Percentiles rank a stretch among this genome's conserved stretches.
These are phyloP conservation scores for Termitomyces sp. DNA, from an alignment of 768 basidiomycete species.

Conservation along the genomic window DNA sequence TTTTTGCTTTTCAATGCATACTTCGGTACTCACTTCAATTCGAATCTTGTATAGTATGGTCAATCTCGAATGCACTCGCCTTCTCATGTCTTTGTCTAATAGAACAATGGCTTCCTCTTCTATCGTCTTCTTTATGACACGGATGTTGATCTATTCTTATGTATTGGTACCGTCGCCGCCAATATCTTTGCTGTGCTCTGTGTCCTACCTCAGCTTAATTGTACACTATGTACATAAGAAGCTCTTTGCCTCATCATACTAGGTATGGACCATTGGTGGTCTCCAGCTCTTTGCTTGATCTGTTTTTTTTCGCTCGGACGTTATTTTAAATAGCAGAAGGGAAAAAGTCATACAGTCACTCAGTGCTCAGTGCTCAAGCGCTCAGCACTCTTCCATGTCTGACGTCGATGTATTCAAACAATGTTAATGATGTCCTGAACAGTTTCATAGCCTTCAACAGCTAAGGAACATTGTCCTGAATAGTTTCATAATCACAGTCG, in stretches of 20 bases:
- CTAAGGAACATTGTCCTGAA: conserved; percentile 70
- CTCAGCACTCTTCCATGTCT: neutral
- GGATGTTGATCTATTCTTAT: conserved; percentile 11
- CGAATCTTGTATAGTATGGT: conserved; percentile 90
- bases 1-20: conserved; percentile 92
- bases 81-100: conserved; percentile 4
- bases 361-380: neutral
- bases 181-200: conserved; percentile 13
- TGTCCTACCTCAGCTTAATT: conserved; percentile 7
- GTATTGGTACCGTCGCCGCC: conserved; percentile 8
- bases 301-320: conserved; percentile 1
- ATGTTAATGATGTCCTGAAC: no score
- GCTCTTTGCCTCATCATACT: conserved; percentile 1
- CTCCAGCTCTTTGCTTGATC: neutral
- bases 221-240: conserved; percentile 13
- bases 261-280: conserved; percentile 1
- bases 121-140: no score
- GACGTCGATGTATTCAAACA: neutral
- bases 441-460: no score
- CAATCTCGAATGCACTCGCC: conserved; percentile 21
- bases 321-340: neutral
- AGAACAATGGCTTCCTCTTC: conserved; percentile 88
- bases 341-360: neutral
- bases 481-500: conserved; percentile 85
- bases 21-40: conserved; percentile 89